Percentiles rank a stretch among this genome's conserved stretches.
Conservation (phyloP, 2,329 filamentous ascomycete species). For the Fusarium sterilihyphosum region DNA sequence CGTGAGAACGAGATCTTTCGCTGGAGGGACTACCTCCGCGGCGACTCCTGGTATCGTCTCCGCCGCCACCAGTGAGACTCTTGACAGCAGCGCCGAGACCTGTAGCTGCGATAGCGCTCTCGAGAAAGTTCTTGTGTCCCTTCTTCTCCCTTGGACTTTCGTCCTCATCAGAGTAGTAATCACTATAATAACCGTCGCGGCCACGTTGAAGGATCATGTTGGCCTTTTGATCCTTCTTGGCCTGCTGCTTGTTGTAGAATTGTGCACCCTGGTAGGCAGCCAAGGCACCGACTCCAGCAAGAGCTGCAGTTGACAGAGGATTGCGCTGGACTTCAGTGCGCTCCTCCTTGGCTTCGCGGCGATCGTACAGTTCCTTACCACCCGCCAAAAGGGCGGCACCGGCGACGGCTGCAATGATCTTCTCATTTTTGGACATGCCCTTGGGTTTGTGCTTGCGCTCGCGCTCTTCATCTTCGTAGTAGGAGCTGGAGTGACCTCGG, state of each 20-base stretch:
- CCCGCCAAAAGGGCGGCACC: constrained; percentile 72
- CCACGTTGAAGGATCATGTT: constrained; percentile 64
- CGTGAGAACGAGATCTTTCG: constrained; percentile 63
- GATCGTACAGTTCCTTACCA: constrained; percentile 73
- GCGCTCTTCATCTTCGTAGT: constrained; percentile 69
- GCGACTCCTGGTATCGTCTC: constrained; percentile 60
- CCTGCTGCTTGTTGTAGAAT: constrained; percentile 68
- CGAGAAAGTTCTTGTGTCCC: constrained; percentile 71
- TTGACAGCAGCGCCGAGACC: constrained; percentile 71
- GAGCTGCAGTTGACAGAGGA: constrained; percentile 66
- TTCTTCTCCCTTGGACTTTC: constrained; percentile 65
- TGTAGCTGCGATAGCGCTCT: constrained; percentile 69
- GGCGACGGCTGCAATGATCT: constrained; percentile 72
- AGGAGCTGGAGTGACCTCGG: constrained; percentile 58
- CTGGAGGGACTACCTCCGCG: constrained; percentile 58
- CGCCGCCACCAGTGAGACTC: constrained; percentile 62
- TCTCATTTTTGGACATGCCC: constrained; percentile 68
- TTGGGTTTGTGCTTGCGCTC: constrained; percentile 58
- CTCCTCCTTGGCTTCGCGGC: constrained; percentile 65
- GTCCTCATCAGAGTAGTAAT: constrained; percentile 69
- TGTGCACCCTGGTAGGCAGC: constrained; percentile 73
- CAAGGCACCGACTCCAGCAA: constrained; percentile 71
- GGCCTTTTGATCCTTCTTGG: constrained; percentile 66
- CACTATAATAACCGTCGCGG: constrained; percentile 61
- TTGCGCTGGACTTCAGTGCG: constrained; percentile 65